Evolutionary conservation across 805 yeast species (phyloP).

Genomic region (Cyberlindnera euphorbiiphila): DNA sequence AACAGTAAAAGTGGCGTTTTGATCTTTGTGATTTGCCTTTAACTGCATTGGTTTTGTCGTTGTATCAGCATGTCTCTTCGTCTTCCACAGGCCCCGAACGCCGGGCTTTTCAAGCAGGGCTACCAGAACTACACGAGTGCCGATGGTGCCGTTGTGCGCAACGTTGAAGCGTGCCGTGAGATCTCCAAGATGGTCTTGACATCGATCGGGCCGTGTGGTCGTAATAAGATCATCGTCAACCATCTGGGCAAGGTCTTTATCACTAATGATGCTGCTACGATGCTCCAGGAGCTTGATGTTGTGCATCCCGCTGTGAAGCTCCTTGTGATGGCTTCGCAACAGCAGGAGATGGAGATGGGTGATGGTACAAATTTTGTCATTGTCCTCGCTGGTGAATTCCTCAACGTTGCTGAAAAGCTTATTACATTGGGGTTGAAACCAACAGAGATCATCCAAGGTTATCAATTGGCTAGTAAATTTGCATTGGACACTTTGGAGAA

Average conservation of each 20-base stretch:
- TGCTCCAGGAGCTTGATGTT: slow-evolving; percentile 87
- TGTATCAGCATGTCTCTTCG: slow-evolving; percentile 71
- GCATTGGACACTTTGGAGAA: slow-evolving; percentile 66
- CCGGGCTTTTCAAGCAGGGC: slow-evolving; percentile 94
- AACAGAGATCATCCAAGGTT: slow-evolving; percentile 91
- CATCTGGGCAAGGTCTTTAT: slow-evolving; percentile 80
- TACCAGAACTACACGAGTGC: slow-evolving; percentile 81
- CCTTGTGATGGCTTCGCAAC: slow-evolving; percentile 93
- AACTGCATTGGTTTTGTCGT: too few species aligned
- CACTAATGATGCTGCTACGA: slow-evolving; percentile 98
- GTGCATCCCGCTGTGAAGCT: slow-evolving; percentile 97
- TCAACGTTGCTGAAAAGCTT: slow-evolving; percentile 82
- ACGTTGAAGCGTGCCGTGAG: slow-evolving; percentile 92
- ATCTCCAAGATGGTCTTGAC: slow-evolving; percentile 88
- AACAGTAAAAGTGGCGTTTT: slow-evolving; percentile 4
- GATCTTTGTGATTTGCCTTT: too few species aligned
- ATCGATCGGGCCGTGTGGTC: slow-evolving; percentile 96
- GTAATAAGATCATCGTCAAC: slow-evolving; percentile 93
- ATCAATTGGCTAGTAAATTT: slow-evolving; percentile 76
- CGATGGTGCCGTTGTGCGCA: slow-evolving; percentile 92
- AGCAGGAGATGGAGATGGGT: slow-evolving; percentile 96
- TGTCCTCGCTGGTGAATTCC: slow-evolving; percentile 87
- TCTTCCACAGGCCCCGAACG: slow-evolving; percentile 87
- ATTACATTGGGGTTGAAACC: slow-evolving; percentile 83
- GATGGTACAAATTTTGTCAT: slow-evolving; percentile 92